Evolutionary conservation across 2,329 filamentous ascomycete genomes (phyloP).

Genomic region (Ceratocystis variospora): DNA sequence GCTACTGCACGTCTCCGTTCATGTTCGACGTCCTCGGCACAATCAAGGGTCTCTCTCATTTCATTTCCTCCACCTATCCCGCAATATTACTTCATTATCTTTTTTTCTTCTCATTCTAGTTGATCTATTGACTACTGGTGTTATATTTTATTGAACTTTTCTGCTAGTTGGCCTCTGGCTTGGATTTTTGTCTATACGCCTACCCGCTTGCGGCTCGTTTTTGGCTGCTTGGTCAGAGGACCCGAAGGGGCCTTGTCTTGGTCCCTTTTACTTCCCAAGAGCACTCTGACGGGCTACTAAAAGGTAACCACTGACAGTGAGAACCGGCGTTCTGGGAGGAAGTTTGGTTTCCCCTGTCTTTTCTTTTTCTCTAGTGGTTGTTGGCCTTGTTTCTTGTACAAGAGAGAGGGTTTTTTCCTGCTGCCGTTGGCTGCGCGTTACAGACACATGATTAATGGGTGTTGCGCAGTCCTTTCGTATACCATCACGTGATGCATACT

Average conservation of each 20-base stretch:
- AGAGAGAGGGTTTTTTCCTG: not conserved
- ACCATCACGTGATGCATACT: too few species aligned
- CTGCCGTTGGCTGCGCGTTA: too few species aligned
- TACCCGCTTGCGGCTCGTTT: not conserved
- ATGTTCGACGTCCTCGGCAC: too few species aligned
- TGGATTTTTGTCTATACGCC: not conserved
- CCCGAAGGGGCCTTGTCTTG: too few species aligned
- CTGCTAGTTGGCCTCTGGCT: not conserved
- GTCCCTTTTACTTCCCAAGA: not conserved
- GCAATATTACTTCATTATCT: too few species aligned
- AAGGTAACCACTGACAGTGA: not conserved
- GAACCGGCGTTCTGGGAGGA: not conserved
- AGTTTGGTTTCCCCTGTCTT: not conserved
- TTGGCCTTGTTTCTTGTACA: not conserved
- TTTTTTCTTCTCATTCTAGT: too few species aligned
- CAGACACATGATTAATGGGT: too few species aligned
- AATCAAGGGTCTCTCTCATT: too few species aligned
- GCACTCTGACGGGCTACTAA: not conserved
- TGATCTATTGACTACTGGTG: not conserved
- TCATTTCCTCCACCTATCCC: too few species aligned
- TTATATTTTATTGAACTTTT: not conserved
- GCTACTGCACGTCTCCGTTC: too few species aligned
- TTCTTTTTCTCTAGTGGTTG: not conserved
- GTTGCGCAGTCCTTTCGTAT: too few species aligned
- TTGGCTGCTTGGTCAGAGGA: not conserved